Base-by-base conservation (phyloP, 768 basidiomycete species). In the Cantharellus cinnabarinus region DNA sequence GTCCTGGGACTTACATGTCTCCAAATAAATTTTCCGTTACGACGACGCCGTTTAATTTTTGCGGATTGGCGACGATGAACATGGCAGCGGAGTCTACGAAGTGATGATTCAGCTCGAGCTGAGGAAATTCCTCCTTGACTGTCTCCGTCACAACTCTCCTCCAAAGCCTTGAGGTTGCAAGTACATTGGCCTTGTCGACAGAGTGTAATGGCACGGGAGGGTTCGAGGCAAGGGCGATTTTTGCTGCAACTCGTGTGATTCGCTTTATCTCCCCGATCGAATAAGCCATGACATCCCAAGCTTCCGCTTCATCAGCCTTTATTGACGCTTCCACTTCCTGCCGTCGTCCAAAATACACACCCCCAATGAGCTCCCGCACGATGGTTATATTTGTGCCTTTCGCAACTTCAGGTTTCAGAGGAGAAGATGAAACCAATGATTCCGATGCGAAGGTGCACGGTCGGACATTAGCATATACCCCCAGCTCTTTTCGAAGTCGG, bases 171-270 rank as follows among this genome's bases (percentile, higher is more conserved):
- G 89, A 94, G 67, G 81, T 87, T 34, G 95, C 95, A 59, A 99
- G 80, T 29, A 99, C 95, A 71, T 99, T 99, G 58, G 95, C 95
- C 72, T 99, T 99, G 76, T 99, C 95, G 69, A 99, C 76, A 0
- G 90, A 94, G 71, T 89, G 88, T 60, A 99, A 82, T 29, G 80
- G 76, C 53, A 94, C 76, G 20, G 93, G 90, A 3, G 95, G 95
- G 67, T 85, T 76, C 3, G 80, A 72, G 34, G 83, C 74, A 56
- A 90, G 70, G 20, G 95, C 93, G 64, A 98, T 86, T 70, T 89
- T 85, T 42, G 88, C 93, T 5, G 94, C 95, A 50, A 98, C 91
- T 15, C 90, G 81, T 2, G 94, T 93, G 64, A 99, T 98, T 51
- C 95, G 80, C 70, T 93, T 77, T 50, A 99, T 85, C 70, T 99